Evolutionary conservation across 305 asterid genomes (phyloP), one percentile per base, ranked within the genome.

Genomic region (Fraxinus velutina): DNA sequence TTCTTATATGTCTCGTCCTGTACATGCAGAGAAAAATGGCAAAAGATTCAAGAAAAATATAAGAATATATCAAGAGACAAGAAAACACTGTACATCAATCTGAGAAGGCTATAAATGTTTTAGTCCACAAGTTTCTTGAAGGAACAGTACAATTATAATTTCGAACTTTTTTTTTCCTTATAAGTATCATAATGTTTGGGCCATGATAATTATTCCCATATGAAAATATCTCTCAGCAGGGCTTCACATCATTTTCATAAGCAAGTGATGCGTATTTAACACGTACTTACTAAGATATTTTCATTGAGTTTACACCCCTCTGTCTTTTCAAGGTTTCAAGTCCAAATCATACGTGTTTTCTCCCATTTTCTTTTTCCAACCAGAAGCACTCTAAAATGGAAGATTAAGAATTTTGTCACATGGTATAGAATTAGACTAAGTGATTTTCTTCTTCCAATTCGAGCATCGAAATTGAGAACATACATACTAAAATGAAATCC

Each of bases 241-340:
- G 83, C 30, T 78, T 77, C 77, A 80, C 83, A 85, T 89, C 90
- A 85, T 77, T 89, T 83, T 89, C 92, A 83, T 77, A 50, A 47
- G 57, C 76, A 82, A 87, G 85, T 84, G 81, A 77, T 27, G 74
- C 17, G 78, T 76, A 64, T 76, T 12, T 62, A 36, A 81, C 76
- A 78, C 76, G 24, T 29, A 80, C 79, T 86, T 81, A 76, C 83
- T 72, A 66, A 73, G 82, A 85, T 81, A 83, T 83, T 78, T 75
- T 57, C 74, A 21, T 15, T 27, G 6, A 37, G 13, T 37, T 76
- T 73, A 27, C 30, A 55, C 15, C 4, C 27, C 29, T 68, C 1
- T 32, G 39, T 68, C 19, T 12, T 68, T 70, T 19, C 73, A 57
- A 50, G 60, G n/a, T 62, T 62, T 22, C 72, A 19, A 62, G 32